A percentile compares a stretch with the other conserved stretches of the same genome.
Conservation (phyloP, 2,329 filamentous ascomycete species). For the Phaeosphaeria sp. region DNA sequence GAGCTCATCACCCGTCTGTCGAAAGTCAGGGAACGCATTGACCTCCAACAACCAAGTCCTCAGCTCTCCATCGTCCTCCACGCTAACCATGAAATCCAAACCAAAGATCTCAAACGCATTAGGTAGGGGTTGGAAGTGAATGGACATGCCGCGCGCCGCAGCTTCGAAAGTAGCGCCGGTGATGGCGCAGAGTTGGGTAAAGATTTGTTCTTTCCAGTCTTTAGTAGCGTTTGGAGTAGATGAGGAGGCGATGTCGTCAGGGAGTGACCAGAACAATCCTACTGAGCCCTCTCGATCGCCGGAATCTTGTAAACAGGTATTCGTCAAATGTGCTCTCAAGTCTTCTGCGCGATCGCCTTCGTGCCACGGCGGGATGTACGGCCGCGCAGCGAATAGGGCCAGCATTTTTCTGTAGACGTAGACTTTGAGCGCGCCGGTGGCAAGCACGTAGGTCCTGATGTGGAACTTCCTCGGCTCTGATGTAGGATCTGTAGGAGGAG, state of each 20-base stretch:
- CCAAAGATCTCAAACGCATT: constrained; percentile 94
- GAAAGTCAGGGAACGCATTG: constrained; percentile 96
- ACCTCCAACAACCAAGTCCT: constrained; percentile 83
- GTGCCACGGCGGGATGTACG: constrained; percentile 71
- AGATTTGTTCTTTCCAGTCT: constrained; percentile 67
- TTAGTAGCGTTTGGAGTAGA: background rate
- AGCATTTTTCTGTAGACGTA: constrained; percentile 93
- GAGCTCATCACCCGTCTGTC: constrained; percentile 82
- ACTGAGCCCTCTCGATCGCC: constrained; percentile 69
- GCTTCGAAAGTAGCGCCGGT: constrained; percentile 86
- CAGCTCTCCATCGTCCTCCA: constrained; percentile 52
- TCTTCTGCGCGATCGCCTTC: constrained; percentile 41
- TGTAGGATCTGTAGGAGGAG: constrained; percentile 32
- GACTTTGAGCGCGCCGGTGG: constrained; percentile 77
- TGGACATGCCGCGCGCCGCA: constrained; percentile 79
- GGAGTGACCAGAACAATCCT: constrained; percentile 75
- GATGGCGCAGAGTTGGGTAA: constrained; percentile 73
- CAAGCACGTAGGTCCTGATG: constrained; percentile 88
- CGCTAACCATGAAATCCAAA: constrained; percentile 79
- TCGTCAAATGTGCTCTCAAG: constrained; percentile 84
- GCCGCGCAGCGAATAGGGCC: constrained; percentile 82
- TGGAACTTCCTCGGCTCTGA: constrained; percentile 81
- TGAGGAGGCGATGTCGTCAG: constrained; percentile 39
- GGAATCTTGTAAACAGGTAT: constrained; percentile 84
- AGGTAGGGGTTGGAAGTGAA: constrained; percentile 89